These are phyloP conservation scores for Magnolia sinica DNA, from an alignment of 164 flowering plant species.

Conservation along the genomic window DNA sequence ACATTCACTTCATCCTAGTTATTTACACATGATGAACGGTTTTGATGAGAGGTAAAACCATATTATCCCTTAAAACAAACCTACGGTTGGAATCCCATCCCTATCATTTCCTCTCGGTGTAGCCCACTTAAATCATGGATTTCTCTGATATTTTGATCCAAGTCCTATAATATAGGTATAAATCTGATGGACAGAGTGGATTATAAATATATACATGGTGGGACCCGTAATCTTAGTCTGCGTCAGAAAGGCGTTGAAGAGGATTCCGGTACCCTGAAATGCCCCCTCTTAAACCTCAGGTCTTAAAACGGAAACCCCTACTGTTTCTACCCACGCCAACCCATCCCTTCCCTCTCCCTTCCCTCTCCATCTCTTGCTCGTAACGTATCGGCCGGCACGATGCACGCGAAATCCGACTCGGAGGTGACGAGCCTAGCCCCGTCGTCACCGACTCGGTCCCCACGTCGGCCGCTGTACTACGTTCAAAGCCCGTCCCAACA, in stretches of 20 bases:
- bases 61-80: too few species aligned
- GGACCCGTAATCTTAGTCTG: neutral
- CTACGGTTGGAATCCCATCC: too few species aligned
- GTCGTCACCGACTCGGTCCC: slow-evolving; percentile 70
- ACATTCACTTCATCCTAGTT: too few species aligned
- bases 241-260: neutral
- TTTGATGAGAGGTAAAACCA: too few species aligned
- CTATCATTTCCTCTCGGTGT: too few species aligned
- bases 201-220: neutral
- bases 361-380: neutral
- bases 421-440: slow-evolving; percentile 74
- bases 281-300: neutral
- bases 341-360: neutral
- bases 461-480: slow-evolving; percentile 69
- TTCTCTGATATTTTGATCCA: neutral
- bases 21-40: too few species aligned
- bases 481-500: slow-evolving; percentile 94
- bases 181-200: neutral
- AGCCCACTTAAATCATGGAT: neutral
- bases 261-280: too few species aligned
- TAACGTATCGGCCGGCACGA: slow-evolving; percentile 2
- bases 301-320: neutral
- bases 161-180: neutral
- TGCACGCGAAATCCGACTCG: slow-evolving; percentile 91
- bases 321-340: neutral